A percentile compares a stretch with the other conserved stretches of the same genome.
Evolutionary conservation across 805 yeast genomes (phyloP).

Genomic region (Metschnikowia anglica): DNA sequence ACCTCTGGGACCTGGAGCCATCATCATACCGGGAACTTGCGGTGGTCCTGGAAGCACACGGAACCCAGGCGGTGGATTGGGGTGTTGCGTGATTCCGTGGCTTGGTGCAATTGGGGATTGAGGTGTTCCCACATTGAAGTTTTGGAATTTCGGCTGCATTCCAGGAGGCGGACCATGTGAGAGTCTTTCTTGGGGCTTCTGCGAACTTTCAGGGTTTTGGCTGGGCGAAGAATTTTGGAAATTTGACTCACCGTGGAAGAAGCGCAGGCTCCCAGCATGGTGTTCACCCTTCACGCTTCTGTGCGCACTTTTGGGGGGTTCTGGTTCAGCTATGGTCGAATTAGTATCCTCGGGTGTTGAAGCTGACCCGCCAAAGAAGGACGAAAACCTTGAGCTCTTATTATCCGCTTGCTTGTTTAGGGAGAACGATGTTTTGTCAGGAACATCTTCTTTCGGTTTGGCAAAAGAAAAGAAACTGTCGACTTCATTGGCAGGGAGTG

Average conservation of each 20-base stretch:
- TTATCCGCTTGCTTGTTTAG: slow-evolving; percentile 17
- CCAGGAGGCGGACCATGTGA: slow-evolving; percentile 14
- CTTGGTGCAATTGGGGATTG: slow-evolving; percentile 1
- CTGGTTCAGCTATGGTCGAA: background rate
- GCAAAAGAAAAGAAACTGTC: slow-evolving; percentile 45
- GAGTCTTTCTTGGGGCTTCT: slow-evolving; percentile 3
- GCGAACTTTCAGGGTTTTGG: background rate
- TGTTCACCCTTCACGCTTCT: slow-evolving; percentile 1
- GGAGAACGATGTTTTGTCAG: slow-evolving; percentile 5
- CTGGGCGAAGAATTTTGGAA: background rate
- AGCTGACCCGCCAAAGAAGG: slow-evolving; percentile 18
- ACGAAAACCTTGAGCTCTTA: slow-evolving; percentile 26
- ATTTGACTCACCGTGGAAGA: slow-evolving; percentile 8
- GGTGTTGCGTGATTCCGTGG: background rate
- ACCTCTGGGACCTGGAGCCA: slow-evolving; percentile 6
- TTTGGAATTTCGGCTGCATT: slow-evolving; percentile 8
- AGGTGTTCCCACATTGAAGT: background rate
- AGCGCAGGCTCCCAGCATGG: slow-evolving; percentile 13
- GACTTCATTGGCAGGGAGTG: slow-evolving; percentile 35
- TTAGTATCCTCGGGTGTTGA: background rate
- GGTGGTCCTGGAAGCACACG: slow-evolving; percentile 7
- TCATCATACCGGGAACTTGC: slow-evolving; percentile 6
- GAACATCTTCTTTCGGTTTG: slow-evolving; percentile 27
- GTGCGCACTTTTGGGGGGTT: slow-evolving; percentile 2
- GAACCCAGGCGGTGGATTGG: slow-evolving; percentile 8